Evolutionary conservation across 352 stramenopile species (phyloP), one percentile per base, ranked within the genome.

Genomic region (Pythium rishiriense): DNA sequence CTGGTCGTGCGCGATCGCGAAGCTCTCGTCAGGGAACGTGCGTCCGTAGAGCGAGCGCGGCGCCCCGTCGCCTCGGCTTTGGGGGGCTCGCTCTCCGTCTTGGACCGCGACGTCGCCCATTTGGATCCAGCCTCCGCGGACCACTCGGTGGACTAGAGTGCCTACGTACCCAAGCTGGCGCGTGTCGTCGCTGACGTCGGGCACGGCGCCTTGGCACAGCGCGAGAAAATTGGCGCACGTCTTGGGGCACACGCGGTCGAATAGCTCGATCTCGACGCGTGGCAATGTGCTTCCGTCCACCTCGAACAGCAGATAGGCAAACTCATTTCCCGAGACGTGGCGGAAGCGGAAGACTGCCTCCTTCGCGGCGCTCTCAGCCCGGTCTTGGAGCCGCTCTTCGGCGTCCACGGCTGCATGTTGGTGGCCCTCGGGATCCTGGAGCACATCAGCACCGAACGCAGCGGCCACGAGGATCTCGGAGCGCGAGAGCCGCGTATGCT

Each of bases 141-240:
- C 83, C 22, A 94, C 65, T 6, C 83, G 79, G 21, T 94, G 85
- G 41, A 94, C 78, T 0, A 46, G 24, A 12, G 82, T 85, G 41
- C 75, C 79, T 17, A 70, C 73, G 48, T 90, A 94, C 3, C 82
- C 71, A 3, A 89, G 64, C 55, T 73, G 59, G 0, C 62, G 53
- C 6, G 28, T 49, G 29, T 86, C 76, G 48, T 83, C 72, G 33
- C 28, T 55, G 3, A 85, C 46, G 64, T 84, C 72, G 4, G 81
- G 66, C 11, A 90, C 76, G 37, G 60, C 71, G n/a, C 68, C 50
- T 29, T 88, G 68, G 37, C 85, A 94, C 33, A 93, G 81, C 2
- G 83, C 81, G 10, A 87, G 14, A 47, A 94, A 94, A 52, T 93
- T 94, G 24, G 77, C 73, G 66, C 82, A 92, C 3, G 85, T 91